These are phyloP conservation scores for Entomortierella parvispora DNA, from an alignment of 192 early-diverging fungal species.

Conservation along the genomic window DNA sequence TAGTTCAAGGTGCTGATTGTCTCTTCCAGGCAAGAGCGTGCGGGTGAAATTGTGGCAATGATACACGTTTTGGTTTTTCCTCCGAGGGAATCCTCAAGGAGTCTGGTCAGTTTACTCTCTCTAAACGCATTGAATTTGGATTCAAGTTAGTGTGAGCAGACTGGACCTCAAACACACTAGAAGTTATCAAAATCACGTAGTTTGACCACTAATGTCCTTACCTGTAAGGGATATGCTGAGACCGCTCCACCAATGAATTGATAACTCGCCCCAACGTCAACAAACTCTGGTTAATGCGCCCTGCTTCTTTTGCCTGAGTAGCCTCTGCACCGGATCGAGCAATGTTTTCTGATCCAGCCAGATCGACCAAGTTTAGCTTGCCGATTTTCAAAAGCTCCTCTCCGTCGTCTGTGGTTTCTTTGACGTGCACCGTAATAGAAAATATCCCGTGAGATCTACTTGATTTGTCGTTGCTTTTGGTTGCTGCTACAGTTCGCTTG, in stretches of 20 bases:
- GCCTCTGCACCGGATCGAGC: slow-evolving; percentile 89
- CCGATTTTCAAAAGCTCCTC: slow-evolving; percentile 93
- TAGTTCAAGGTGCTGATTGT: slow-evolving; percentile 83
- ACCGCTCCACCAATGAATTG: slow-evolving; percentile 67
- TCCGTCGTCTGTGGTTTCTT: slow-evolving; percentile 82
- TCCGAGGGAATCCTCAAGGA: slow-evolving; percentile 91
- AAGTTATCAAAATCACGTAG: neutral
- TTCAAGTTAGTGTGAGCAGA: neutral
- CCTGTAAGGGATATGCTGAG: slow-evolving; percentile 76
- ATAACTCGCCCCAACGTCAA: slow-evolving; percentile 80
- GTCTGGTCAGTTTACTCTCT: slow-evolving; percentile 88
- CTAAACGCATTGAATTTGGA: too few relatives aligned
- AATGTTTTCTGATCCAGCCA: slow-evolving; percentile 96
- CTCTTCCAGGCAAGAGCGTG: slow-evolving; percentile 72
- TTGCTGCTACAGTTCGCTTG: slow-evolving; percentile 83
- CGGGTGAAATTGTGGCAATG: slow-evolving; percentile 92
- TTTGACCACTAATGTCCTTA: neutral
- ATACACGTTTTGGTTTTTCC: slow-evolving; percentile 95
- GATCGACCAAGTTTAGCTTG: slow-evolving; percentile 95
- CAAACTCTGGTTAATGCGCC: slow-evolving; percentile 89
- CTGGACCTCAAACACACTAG: neutral
- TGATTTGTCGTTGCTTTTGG: slow-evolving; percentile 90
- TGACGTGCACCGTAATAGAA: slow-evolving; percentile 88
- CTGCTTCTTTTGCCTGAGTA: slow-evolving; percentile 84
- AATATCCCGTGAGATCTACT: slow-evolving; percentile 96